A percentile compares a stretch with the other conserved stretches of the same genome.
phyloP scores from a whole-genome alignment of 257 asterid genomes.

The Mentha longifolia region DNA sequence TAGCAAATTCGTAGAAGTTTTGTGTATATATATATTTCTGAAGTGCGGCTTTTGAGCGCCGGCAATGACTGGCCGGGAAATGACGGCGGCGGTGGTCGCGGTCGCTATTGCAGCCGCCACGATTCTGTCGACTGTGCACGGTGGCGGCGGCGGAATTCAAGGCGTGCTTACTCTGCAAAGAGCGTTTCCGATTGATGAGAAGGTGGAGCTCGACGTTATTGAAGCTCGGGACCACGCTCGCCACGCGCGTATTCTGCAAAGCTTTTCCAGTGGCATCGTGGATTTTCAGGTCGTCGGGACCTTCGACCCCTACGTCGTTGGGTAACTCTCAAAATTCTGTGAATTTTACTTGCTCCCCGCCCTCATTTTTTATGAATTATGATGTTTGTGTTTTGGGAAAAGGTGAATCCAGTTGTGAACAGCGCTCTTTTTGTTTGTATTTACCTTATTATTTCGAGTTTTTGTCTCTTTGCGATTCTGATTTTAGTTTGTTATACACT shows the following conservation, averaged over 20 bases:
- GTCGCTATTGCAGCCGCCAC: slow-evolving; percentile 33
- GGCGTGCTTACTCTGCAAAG: slow-evolving; percentile 67
- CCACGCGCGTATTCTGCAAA: slow-evolving; percentile 75
- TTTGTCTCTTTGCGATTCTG: slow-evolving; percentile 11
- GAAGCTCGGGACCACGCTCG: slow-evolving; percentile 80
- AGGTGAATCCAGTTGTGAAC: background rate
- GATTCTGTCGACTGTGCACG: slow-evolving; percentile 34
- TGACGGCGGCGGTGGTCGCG: slow-evolving; percentile 36
- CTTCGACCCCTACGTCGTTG: slow-evolving; percentile 80
- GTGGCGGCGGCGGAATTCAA: slow-evolving; percentile 43
- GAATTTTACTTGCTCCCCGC: background rate
- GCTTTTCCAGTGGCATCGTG: slow-evolving; percentile 71
- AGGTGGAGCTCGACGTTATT: slow-evolving; percentile 57
- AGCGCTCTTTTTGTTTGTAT: slow-evolving; percentile 5
- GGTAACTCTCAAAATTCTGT: slow-evolving; percentile 46
- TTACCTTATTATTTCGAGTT: slow-evolving; percentile 8
- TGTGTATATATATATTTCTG: background rate
- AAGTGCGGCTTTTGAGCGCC: slow-evolving; percentile 31
- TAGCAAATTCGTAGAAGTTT: background rate
- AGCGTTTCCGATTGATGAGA: slow-evolving; percentile 57
- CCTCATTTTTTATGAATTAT: background rate
- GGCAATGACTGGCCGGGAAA: slow-evolving; percentile 51
- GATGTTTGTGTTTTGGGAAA: background rate
- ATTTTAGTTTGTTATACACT: background rate
- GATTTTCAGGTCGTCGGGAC: slow-evolving; percentile 72